Conservation (phyloP, 257 asterid species). For the Rubia yunnanensis region DNA sequence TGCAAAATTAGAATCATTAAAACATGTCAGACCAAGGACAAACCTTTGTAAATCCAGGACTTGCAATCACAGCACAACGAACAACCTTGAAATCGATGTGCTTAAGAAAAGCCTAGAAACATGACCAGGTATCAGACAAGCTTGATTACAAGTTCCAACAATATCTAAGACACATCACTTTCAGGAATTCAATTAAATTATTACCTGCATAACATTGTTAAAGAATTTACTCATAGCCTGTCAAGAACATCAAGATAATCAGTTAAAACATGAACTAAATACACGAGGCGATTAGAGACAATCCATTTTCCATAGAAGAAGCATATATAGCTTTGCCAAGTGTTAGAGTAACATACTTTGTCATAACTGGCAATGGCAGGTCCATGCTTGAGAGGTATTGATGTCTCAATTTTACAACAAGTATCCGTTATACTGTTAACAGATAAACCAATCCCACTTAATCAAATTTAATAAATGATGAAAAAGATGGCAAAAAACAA, state of each 20-base stretch:
- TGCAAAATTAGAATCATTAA: not conserved
- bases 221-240: conserved; percentile 92
- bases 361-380: conserved; percentile 93
- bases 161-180: not conserved
- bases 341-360: conserved; percentile 39
- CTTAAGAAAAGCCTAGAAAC: conserved; percentile 66
- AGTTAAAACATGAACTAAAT: conserved; percentile 7
- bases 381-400: conserved; percentile 98
- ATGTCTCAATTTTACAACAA: conserved; percentile 80
- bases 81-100: conserved; percentile 80
- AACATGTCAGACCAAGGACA: conserved; percentile 9
- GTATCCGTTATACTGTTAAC: conserved; percentile 67
- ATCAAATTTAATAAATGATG: conserved; percentile 1
- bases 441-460: conserved; percentile 5
- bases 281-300: not conserved
- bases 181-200: not conserved
- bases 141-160: not conserved
- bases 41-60: conserved; percentile 99
- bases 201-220: conserved; percentile 72
- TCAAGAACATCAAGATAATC: conserved; percentile 14
- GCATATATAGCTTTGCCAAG: not conserved
- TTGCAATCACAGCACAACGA: conserved; percentile 95
- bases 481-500: not conserved
- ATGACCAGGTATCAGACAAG: conserved; percentile 3
- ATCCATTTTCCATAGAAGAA: not conserved